Conservation (phyloP, 2,329 filamentous ascomycete genomes). For the Aspergillus transmontanensis region DNA sequence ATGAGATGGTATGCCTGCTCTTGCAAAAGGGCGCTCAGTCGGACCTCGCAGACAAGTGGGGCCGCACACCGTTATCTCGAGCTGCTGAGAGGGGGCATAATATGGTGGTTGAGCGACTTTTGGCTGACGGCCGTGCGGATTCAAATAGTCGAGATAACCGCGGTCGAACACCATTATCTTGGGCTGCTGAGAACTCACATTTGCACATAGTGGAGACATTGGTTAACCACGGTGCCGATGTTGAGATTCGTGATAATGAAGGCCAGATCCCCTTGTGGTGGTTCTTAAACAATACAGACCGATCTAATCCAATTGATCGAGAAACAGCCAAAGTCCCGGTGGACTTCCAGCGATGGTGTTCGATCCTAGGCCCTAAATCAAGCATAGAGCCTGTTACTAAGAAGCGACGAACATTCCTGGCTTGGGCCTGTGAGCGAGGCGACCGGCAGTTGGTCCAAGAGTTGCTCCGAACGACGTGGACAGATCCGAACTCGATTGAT, state of each 20-base stretch:
- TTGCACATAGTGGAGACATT: constrained; percentile 7
- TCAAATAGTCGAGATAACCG: neutral
- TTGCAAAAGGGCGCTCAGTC: constrained; percentile 9
- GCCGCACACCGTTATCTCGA: constrained; percentile 17
- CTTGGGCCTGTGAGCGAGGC: constrained; percentile 19
- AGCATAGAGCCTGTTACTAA: constrained; percentile 18
- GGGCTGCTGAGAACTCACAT: constrained; percentile 16
- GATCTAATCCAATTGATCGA: neutral
- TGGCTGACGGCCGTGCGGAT: too few relatives aligned
- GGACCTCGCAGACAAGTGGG: constrained; percentile 9
- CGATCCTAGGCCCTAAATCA: constrained; percentile 7
- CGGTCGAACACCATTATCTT: constrained; percentile 17
- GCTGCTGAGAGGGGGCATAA: constrained; percentile 4
- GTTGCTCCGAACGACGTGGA: constrained; percentile 16
- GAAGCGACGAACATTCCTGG: constrained; percentile 18
- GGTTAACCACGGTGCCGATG: constrained; percentile 9
- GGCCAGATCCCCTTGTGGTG: constrained; percentile 19
- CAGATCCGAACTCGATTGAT: constrained; percentile 19
- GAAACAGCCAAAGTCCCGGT: neutral
- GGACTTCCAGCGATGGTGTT: constrained; percentile 15
- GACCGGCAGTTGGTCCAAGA: constrained; percentile 11
- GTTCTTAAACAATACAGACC: constrained; percentile 13
- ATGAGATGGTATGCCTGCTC: constrained; percentile 12
- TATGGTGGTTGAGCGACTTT: too few relatives aligned
- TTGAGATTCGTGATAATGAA: constrained; percentile 17